Evolutionary conservation across 2,329 filamentous ascomycete genomes (phyloP).

Genomic region (Nemania serpens): DNA sequence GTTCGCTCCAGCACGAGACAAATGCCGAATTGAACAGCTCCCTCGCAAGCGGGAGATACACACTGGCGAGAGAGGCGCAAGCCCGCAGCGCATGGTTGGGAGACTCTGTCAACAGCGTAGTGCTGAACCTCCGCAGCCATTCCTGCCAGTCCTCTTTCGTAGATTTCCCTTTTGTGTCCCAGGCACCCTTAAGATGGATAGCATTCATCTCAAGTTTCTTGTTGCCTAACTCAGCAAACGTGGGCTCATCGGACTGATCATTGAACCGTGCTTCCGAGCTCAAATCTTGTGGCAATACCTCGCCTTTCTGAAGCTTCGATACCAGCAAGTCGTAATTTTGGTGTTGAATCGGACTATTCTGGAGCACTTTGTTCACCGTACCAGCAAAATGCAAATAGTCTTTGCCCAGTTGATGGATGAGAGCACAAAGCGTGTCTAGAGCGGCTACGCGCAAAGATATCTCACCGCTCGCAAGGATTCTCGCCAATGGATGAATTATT

Average conservation of each 20-base stretch:
- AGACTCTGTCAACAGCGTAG: slow-evolving; percentile 91
- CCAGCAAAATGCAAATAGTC: slow-evolving; percentile 95
- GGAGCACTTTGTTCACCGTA: slow-evolving; percentile 86
- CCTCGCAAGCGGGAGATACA: slow-evolving; percentile 87
- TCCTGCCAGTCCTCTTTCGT: slow-evolving; percentile 99
- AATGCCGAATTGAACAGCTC: slow-evolving; percentile 99
- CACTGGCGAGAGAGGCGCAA: slow-evolving; percentile 87
- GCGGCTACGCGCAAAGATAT: slow-evolving; percentile 76
- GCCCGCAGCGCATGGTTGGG: slow-evolving; percentile 94
- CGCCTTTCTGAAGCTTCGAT: slow-evolving; percentile 90
- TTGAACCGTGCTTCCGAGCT: slow-evolving; percentile 83
- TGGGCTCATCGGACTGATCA: slow-evolving; percentile 77
- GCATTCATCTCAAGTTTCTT: slow-evolving; percentile 98
- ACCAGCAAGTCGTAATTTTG: slow-evolving; percentile 91
- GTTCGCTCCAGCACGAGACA: slow-evolving; percentile 96
- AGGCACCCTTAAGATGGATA: slow-evolving; percentile 93
- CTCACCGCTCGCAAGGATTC: slow-evolving; percentile 77
- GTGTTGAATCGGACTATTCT: slow-evolving; percentile 80
- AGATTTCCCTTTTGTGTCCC: slow-evolving; percentile 95
- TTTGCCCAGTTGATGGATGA: slow-evolving; percentile 94
- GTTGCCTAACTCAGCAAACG: slow-evolving; percentile 80
- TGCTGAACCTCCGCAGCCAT: slow-evolving; percentile 96
- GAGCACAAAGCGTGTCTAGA: slow-evolving; percentile 89
- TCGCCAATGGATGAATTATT: slow-evolving; percentile 90
- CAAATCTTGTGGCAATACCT: slow-evolving; percentile 91